Base-by-base conservation (phyloP, 768 basidiomycete species). In the Artomyces pyxidatus region DNA sequence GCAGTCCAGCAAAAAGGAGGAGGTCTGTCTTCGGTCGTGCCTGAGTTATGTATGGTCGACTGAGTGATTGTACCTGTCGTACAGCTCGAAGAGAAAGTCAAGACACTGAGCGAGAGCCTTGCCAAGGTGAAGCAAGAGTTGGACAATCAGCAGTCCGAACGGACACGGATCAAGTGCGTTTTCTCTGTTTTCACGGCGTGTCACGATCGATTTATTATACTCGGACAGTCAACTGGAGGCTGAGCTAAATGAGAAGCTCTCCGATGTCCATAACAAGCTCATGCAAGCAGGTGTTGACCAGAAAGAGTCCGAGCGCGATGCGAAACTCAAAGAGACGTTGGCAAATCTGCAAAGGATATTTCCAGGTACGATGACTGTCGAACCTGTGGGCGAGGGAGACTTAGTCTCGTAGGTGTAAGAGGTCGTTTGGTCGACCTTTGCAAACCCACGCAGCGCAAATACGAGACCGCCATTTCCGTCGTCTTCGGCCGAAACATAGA, bases 401-500 rank as follows among this genome's bases (percentile, higher is more conserved):
- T n/a, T n/a, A n/a, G 5, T 29, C 27, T 50, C 22, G 23, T 45
- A 89, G 91, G 93, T 57, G 94, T 98, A 4, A 81, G 90, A 14
- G 96, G 96, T 1, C 81, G 96, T 16, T 81, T 98, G 3, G 76
- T 92, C 23, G 96, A 98, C 63, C 73, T 98, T 6, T 98, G 95
- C 71, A 92, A 95, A 62, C 95, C 96, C 5, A 89, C 88, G 2
- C 83, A 85, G 46, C 77, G 86, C 47, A 95, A 95, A 65, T 98
- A 95, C 61, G 88, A 96, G 62, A 79, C 80, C 0, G 91, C 96
- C 0, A 88, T 99, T 11, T 83, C 88, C 1, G 90, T 93, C 27
- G 82, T 97, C 21, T 76, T 99, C 2, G 96, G 96, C 0, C 77
- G 95, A 45, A 93, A 98, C 61, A 87, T 93, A 48, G 96, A 98